Percentiles rank a stretch among this genome's conserved stretches.
Evolutionary conservation across 352 stramenopile genomes (phyloP).

Genomic region (Globisporangium emineosum): DNA sequence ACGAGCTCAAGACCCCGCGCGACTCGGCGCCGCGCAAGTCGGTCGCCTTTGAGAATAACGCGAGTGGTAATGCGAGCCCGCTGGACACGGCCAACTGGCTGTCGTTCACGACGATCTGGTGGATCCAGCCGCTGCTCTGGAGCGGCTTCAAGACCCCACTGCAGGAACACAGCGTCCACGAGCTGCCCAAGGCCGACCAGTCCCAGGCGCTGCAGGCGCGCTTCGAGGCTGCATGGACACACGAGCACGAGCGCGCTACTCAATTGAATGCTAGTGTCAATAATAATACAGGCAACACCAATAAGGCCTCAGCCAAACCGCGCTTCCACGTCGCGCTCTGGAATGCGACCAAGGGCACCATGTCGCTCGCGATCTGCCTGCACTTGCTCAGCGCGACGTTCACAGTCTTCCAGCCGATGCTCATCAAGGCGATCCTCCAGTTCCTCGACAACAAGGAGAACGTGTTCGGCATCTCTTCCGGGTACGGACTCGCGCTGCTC

Average conservation of each 20-base stretch:
- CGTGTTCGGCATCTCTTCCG: constrained; percentile 39
- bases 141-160: constrained; percentile 33
- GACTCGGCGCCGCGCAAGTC: constrained; percentile 10
- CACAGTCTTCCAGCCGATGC: constrained; percentile 41
- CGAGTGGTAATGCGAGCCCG: constrained; percentile 19
- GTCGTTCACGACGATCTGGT: constrained; percentile 50
- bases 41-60: background rate
- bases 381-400: constrained; percentile 36
- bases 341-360: constrained; percentile 37
- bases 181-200: constrained; percentile 36
- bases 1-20: constrained; percentile 16
- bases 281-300: background rate
- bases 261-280: background rate
- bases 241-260: constrained; percentile 15
- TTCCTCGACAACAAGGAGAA: constrained; percentile 36
- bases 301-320: constrained; percentile 6
- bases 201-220: constrained; percentile 32
- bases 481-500: constrained; percentile 42
- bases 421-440: constrained; percentile 63
- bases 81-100: constrained; percentile 37
- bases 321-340: constrained; percentile 51
- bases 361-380: constrained; percentile 27
- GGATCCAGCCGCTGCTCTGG: constrained; percentile 43
- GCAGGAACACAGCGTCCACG: constrained; percentile 38
- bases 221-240: constrained; percentile 41